Percentiles rank a stretch among this genome's conserved stretches.
phyloP scores from a whole-genome alignment of 176 grass and related monocot genomes.

The Musa itinerans region DNA sequence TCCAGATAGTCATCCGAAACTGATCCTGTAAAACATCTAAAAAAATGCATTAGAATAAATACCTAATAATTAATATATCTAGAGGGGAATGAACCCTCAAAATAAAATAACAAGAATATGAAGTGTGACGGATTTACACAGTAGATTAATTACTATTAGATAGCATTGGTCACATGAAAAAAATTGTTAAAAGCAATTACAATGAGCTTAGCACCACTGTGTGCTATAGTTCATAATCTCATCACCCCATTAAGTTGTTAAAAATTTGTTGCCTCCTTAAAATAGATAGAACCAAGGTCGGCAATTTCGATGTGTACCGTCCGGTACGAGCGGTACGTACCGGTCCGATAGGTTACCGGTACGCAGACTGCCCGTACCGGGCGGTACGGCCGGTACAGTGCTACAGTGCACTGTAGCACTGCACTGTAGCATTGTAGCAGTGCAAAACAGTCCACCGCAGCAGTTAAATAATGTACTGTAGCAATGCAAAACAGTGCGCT shows the following conservation, averaged over 20 bases:
- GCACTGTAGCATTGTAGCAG: no score
- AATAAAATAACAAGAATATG: not conserved
- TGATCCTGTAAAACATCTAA: slow-evolving; percentile 37
- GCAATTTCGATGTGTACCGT: no score
- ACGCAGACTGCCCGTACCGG: no score
- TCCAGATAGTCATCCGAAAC: slow-evolving; percentile 91
- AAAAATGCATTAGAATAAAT: not conserved
- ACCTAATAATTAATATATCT: not conserved
- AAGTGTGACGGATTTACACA: not conserved
- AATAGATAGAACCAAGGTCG: not conserved
- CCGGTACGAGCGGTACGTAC: no score
- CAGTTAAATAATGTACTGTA: no score
- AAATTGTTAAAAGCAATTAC: not conserved
- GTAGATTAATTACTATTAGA: not conserved
- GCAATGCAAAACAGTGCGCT: no score
- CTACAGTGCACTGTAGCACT: no score
- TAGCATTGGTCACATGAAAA: not conserved
- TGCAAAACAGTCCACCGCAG: no score
- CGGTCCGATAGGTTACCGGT: no score
- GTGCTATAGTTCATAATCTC: not conserved
- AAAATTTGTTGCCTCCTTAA: not conserved
- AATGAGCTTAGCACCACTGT: not conserved
- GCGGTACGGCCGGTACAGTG: no score
- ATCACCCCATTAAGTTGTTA: not conserved
- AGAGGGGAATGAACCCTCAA: not conserved